Evolutionary conservation across 768 basidiomycete species (phyloP), one percentile per base, ranked within the genome.

Genomic region (Daedaleopsis sinensis): DNA sequence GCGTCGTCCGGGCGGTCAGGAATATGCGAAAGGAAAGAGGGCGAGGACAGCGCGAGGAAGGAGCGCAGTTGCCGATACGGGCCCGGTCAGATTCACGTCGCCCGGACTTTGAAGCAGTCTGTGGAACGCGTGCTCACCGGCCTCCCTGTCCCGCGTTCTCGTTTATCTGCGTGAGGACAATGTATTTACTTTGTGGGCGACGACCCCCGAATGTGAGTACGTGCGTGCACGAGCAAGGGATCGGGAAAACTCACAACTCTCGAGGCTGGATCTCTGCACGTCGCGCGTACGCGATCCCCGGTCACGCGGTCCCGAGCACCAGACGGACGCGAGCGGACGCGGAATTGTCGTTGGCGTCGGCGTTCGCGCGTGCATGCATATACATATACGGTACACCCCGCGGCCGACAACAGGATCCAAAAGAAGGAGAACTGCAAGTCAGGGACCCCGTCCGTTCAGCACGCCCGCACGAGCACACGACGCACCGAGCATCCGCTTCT

Each of bases 101-200:
- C 37, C 21, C 50, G 47, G 37, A 24, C 21, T 52, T 18, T 15
- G 16, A 4, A 43, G 64, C 44, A 55, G 47, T 13, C 13, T 27
- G 23, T 11, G 39, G 54, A 32, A 37, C 62, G 49, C 52, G 35
- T 44, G 74, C 87, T 72, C 69, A 93, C 91, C 90, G 85, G 70
- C 90, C 91, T 58, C 91, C 93, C 73, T 94, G 92, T 4, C 90
- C 89, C 60, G 84, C 79, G 67, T 94, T 94, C 78, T 93, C 91
- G 71, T 85, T 90, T 63, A 93, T 86, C 70, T 93, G 92, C 27
- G 91, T 92, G 50, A 93, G 78, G 46, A 94, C 92, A 59, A 93
- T 85, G 70, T 92, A 94, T 79, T 94, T 94, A 71, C 93, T 94
- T 68, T 57, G 67, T 60, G 58, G 55, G 21, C 57, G 57, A 35